A percentile compares a stretch with the other conserved stretches of the same genome.
Conservation (phyloP, 1,139 yeast species). For the Saccharomyces pastorianus region DNA sequence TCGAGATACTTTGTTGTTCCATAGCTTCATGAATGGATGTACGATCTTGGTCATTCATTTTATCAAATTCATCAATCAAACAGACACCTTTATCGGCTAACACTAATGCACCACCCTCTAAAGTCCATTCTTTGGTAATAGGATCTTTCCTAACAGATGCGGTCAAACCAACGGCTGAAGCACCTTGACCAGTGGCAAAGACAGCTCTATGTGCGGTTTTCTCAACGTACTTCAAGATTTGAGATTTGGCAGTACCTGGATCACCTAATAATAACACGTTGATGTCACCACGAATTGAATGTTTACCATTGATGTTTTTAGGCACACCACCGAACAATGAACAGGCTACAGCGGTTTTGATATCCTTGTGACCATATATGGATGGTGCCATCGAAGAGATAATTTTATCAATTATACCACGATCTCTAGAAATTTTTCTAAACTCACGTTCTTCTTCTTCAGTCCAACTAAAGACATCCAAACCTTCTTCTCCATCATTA, state of each 20-base stretch:
- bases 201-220: conserved; percentile 95
- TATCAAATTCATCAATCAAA: conserved; percentile 94
- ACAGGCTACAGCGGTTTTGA: conserved; percentile 90
- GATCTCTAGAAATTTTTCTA: conserved; percentile 64
- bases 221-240: conserved; percentile 87
- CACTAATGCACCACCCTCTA: conserved; percentile 97
- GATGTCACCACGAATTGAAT: conserved; percentile 94
- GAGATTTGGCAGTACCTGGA: conserved; percentile 98
- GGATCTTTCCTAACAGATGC: conserved; percentile 96
- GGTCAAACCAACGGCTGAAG: conserved; percentile 97
- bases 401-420: conserved; percentile 76
- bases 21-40: conserved; percentile 98
- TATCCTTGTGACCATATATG: conserved; percentile 88
- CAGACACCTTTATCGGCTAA: conserved; percentile 96
- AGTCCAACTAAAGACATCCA: conserved; percentile 63
- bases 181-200: conserved; percentile 98
- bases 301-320: conserved; percentile 88
- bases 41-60: conserved; percentile 97
- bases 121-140: conserved; percentile 92
- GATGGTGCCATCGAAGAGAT: conserved; percentile 94
- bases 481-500: conserved; percentile 36
- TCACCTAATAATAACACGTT: conserved; percentile 89
- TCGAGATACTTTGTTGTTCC: conserved; percentile 97
- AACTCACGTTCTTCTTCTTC: conserved; percentile 90
- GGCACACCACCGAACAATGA: conserved; percentile 94